Evolutionary conservation across 805 yeast genomes (phyloP).

Genomic region (Ogataea ramenticola): DNA sequence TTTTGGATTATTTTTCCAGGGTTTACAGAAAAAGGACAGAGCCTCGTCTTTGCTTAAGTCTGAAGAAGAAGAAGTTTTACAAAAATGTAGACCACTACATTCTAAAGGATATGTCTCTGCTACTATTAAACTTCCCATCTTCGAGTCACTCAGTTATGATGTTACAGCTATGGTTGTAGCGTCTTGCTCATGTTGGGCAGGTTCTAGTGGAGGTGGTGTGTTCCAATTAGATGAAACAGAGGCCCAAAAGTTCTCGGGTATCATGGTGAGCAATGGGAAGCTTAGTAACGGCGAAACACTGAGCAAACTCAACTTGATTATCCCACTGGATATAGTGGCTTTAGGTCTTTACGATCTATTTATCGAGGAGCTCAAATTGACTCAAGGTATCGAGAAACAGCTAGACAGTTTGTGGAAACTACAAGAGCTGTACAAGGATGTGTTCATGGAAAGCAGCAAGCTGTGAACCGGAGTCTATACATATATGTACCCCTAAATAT

Average conservation of each 20-base stretch:
- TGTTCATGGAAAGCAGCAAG: constrained; percentile 1
- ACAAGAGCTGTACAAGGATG: neutral
- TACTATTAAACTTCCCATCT: constrained; percentile 7
- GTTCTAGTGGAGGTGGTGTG: constrained; percentile 43
- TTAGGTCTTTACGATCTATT: constrained; percentile 15
- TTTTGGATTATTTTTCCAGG: constrained; percentile 31
- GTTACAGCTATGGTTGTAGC: constrained; percentile 23
- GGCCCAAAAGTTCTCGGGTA: constrained; percentile 25
- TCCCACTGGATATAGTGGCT: constrained; percentile 12
- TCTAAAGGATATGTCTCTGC: constrained; percentile 27
- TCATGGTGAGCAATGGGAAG: constrained; percentile 36
- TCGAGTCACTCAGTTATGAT: constrained; percentile 3
- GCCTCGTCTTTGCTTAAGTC: neutral
- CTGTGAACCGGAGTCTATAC: neutral
- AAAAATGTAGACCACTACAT: constrained; percentile 20
- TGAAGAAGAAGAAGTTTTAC: neutral
- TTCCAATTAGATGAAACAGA: constrained; percentile 12
- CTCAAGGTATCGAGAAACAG: neutral
- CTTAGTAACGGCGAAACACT: constrained; percentile 14
- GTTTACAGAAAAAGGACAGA: neutral
- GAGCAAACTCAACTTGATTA: constrained; percentile 10
- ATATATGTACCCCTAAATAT: no score
- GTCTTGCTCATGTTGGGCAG: constrained; percentile 42
- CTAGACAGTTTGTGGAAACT: neutral
- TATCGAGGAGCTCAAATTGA: neutral